Conservation (phyloP, 306 rosid species). For the Carpinus fangiana region DNA sequence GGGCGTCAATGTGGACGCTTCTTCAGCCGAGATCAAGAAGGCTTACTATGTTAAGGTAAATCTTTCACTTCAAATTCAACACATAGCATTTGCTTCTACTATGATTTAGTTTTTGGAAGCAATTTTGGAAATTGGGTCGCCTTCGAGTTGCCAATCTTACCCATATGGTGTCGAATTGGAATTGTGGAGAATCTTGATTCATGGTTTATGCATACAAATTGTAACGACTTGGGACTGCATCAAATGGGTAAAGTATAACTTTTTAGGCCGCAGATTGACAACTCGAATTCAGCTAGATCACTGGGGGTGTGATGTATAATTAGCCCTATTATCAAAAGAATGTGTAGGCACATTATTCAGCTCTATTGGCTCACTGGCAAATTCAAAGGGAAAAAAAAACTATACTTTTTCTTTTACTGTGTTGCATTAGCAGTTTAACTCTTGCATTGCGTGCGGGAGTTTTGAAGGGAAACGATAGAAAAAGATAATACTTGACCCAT, state of each 20-base stretch:
- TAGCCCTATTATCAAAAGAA: background rate
- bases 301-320: background rate
- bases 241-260: background rate
- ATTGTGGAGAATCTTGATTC: too few relatives aligned
- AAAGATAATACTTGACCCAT: background rate
- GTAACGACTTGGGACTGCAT: too few relatives aligned
- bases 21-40: constrained; percentile 78
- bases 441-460: background rate
- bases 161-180: too few relatives aligned
- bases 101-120: background rate
- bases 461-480: background rate
- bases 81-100: background rate
- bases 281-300: background rate
- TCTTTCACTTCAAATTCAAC: background rate
- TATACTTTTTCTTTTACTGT: background rate
- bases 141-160: too few relatives aligned
- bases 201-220: background rate
- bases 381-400: too few relatives aligned
- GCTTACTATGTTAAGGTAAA: constrained; percentile 88
- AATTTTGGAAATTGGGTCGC: background rate
- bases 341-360: background rate
- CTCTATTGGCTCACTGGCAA: background rate
- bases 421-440: background rate
- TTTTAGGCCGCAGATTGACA: background rate
- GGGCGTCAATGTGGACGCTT: constrained; percentile 70